Base-by-base conservation (phyloP, 257 asterid genomes). In the Solanum gracilifrons region DNA sequence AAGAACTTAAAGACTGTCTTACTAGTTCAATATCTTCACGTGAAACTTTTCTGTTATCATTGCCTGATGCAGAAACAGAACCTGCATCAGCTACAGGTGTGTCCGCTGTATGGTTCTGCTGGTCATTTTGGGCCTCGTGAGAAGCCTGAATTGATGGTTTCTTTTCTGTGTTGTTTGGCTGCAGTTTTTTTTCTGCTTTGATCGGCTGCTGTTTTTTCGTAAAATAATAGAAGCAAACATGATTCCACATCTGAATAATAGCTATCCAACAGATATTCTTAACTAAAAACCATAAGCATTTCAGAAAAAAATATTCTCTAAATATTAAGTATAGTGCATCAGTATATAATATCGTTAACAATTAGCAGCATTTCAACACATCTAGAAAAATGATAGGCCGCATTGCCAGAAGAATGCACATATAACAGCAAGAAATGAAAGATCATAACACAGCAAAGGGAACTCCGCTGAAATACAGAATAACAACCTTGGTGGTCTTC, bases 1-100 rank as follows among this genome's bases (percentile, higher is more conserved):
- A 86, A 73, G 31, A 83, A 87, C 13, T 36, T 25, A 86, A 39
- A 72, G 68, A 77, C 72, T 83, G 86, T 66, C 99, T 93, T 91
- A 97, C 99, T 58, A 96, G 98, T 90, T 96, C 99, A 72, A 97
- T 97, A 87, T 97, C 99, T 88, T 96, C 97, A 12, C 99, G 98
- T 82, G 99, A 95, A 87, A 97, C 98, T 93, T 95, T 97, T 92
- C 95, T 92, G 87, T 93, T 93, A 83, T 93, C 98, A 41, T 91
- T 95, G 95, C 97, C 93, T 39, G 98, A 93, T 76, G 89, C 96
- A 6, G 98, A 95, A 90, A 94, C 96, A 21, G 99, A 97, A 86
- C 95, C 98, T 31, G 99, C 91, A 92, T 97, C 99, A 66, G 96
- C 94, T 88, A 95, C 89, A 73, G 95, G 96, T 84, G 93, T 92